Evolutionary conservation across 164 flowering plant species (phyloP).

Genomic region (Protea cynaroides): DNA sequence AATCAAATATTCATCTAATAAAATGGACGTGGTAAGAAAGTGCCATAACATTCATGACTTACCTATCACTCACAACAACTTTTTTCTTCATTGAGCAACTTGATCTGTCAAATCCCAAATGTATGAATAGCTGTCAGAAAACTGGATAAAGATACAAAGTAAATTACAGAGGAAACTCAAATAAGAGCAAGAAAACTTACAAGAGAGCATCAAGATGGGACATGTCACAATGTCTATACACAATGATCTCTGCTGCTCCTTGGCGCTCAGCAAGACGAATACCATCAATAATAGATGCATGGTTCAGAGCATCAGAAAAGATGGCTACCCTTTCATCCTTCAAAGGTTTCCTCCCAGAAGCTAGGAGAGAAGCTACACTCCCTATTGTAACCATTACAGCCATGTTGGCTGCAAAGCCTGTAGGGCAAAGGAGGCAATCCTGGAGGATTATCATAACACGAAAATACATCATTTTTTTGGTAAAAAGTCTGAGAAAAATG

Average conservation of each 20-base stretch:
- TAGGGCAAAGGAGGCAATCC: constrained; percentile 98
- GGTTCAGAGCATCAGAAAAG: constrained; percentile 90
- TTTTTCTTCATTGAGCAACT: constrained; percentile 63
- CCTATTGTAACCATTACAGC: constrained; percentile 82
- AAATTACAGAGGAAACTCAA: background rate
- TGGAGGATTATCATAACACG: constrained; percentile 31
- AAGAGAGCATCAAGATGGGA: constrained; percentile 60
- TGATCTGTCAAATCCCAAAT: constrained; percentile 44
- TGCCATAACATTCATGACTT: constrained; percentile 12
- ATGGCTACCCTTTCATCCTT: constrained; percentile 63
- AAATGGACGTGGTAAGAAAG: background rate
- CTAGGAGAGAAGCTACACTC: constrained; percentile 54
- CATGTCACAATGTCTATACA: constrained; percentile 87
- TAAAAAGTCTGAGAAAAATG: background rate
- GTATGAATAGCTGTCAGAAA: constrained; percentile 7
- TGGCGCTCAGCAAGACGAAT: constrained; percentile 86
- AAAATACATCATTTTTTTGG: constrained; percentile 14
- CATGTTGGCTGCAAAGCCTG: constrained; percentile 95
- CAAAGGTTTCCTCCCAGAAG: constrained; percentile 36
- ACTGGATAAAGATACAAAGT: background rate
- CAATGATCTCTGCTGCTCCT: constrained; percentile 42
- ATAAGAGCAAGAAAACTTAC: constrained; percentile 38
- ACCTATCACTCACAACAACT: constrained; percentile 93
- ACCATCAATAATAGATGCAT: constrained; percentile 95
- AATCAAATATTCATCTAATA: background rate